Evolutionary conservation across 2,329 filamentous ascomycete genomes (phyloP), one percentile per base, ranked within the genome.

Genomic region (Cordyceps fumosorosea): DNA sequence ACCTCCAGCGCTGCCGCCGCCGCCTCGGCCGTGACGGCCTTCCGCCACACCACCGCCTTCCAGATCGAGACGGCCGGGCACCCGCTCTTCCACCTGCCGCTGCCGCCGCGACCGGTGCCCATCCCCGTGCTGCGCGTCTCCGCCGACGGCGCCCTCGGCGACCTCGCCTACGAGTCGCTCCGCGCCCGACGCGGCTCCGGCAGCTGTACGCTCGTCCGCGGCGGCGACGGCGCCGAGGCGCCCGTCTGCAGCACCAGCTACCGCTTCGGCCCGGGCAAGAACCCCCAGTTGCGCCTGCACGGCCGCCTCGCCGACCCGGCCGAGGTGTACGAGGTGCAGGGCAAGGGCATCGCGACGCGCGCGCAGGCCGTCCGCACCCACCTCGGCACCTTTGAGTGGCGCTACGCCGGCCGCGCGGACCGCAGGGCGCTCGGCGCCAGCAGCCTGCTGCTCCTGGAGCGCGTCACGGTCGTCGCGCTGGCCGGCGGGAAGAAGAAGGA

Each of bases 331-430:
- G 67, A 69, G 45, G 67, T 70, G 37, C 57, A 55, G 20, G 66
- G 70, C 60, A 70, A 76, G 22, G 77, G 76, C 64, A 73, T 80
- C 67, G 72, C 77, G 3, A 81, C 80, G 16, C 79, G 83, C 37
- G 73, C 78, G 2, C 74, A 77, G 37, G 67, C 65, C 8, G 80
- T 87, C 65, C 70, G 72, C 47, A 79, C 80, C 11, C 77, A 77
- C 11, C 73, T 79, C 44, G 83, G 82, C 18, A 76, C 71, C 1
- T 84, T 84, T 62, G 75, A 79, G 64, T 87, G 85, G 84, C 76
- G 78, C 14, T 86, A 87, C 69, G 77, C 77, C 18, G 69, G 72
- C n/a, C 73, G 73, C 7, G 69, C 71, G 8, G 80, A 84, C 75
- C 80, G 71, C 68, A 77, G 70, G 56, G 79, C 66, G 62, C 73